A percentile compares a stretch with the other conserved stretches of the same genome.
Conservation (phyloP, 2,329 filamentous ascomycete species). For the Aspergillus sergii region DNA sequence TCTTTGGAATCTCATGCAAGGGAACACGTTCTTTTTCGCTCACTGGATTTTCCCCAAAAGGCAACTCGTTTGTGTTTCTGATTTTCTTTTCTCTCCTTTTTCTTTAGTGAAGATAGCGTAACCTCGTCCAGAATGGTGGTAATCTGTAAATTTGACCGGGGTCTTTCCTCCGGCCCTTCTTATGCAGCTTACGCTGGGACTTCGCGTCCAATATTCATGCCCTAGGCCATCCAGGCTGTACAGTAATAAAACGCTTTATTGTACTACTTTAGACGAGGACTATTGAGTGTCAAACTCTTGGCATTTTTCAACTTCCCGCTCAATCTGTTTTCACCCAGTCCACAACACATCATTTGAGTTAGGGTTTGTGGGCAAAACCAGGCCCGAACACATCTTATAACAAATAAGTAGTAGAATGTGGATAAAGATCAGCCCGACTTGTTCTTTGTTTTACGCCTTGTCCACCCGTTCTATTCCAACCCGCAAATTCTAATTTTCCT, state of each 20-base stretch:
- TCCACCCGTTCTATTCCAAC: neutral
- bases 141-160: neutral
- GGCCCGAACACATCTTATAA: neutral
- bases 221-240: neutral
- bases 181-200: neutral
- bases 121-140: neutral
- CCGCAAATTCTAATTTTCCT: neutral
- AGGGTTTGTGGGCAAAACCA: neutral
- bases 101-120: neutral
- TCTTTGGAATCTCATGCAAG: neutral
- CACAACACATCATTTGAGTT: neutral
- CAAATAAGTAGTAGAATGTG: neutral
- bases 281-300: neutral
- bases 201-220: neutral
- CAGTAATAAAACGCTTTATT: neutral
- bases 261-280: neutral
- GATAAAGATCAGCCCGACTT: neutral
- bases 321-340: neutral
- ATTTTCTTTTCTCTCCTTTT: neutral
- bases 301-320: neutral
- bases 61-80: neutral
- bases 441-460: neutral
- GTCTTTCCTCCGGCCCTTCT: too few relatives aligned
- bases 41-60: neutral
- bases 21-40: neutral